Percentiles rank a stretch among this genome's conserved stretches.
These are phyloP conservation scores for Porodaedalea pini DNA, from an alignment of 1,284 basidiomycete genomes.

Conservation along the genomic window DNA sequence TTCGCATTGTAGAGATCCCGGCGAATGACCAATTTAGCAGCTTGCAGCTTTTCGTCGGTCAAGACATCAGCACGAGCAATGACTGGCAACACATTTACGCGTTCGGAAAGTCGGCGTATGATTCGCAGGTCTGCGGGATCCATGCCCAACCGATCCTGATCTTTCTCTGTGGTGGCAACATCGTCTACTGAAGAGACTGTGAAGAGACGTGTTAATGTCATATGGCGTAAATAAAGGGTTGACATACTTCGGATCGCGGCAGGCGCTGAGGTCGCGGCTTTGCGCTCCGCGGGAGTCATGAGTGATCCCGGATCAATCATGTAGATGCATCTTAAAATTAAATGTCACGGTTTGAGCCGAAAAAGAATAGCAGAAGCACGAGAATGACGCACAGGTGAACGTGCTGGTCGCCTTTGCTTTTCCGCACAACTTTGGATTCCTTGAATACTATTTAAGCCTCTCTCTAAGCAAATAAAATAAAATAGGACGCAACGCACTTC, in stretches of 20 bases:
- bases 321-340: constrained; percentile 63
- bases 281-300: constrained; percentile 50
- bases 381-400: constrained; percentile 65
- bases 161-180: constrained; percentile 30
- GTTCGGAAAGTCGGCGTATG: constrained; percentile 64
- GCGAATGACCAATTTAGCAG: constrained; percentile 71
- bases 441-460: constrained; percentile 29
- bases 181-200: constrained; percentile 16
- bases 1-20: constrained; percentile 58
- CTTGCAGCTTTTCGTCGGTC: constrained; percentile 81
- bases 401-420: constrained; percentile 81
- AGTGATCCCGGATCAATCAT: constrained; percentile 76
- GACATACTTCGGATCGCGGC: constrained; percentile 57
- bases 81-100: constrained; percentile 74
- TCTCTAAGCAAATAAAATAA: background rate
- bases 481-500: constrained; percentile 59
- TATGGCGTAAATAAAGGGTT: constrained; percentile 37
- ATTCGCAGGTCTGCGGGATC: constrained; percentile 73
- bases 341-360: constrained; percentile 21
- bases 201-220: constrained; percentile 23
- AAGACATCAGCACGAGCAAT: constrained; percentile 73
- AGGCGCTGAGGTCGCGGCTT: constrained; percentile 26
- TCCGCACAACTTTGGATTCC: constrained; percentile 81
- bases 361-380: constrained; percentile 7
- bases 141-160: constrained; percentile 50